Base-by-base conservation (phyloP, 2,329 filamentous ascomycete genomes). In the Claviceps arundinis region DNA sequence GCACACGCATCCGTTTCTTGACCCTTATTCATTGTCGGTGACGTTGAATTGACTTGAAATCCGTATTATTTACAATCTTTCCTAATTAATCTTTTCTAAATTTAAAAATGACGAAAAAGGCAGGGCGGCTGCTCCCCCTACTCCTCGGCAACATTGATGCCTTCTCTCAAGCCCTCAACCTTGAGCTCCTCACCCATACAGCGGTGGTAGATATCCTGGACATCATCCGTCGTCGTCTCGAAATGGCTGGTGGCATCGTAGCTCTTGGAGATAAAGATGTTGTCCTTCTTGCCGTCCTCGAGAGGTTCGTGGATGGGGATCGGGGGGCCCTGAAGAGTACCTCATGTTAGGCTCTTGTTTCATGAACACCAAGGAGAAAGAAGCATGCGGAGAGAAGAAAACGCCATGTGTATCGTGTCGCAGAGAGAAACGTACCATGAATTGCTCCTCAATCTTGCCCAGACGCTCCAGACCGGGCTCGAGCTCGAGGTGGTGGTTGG, bases 171-270 rank as follows among this genome's bases (percentile, higher is more conserved):
- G 50, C 88, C 88, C 71, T 95, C 87, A 50, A 96, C 89, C 64
- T 88, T 84, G 60, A 96, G 75, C 68, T 93, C 87, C 68, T 94
- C 82, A 52, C 89, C 89, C 56, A 85, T 81, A 60, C 84, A 85
- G 62, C 93, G 83, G 60, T 74, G 77, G 75, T 95, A 98, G 62
- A 98, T 88, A 67, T 97, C 88, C 73, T 84, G 85, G 65, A 98
- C 90, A 69, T 98, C 91, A 68, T 96, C 93, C 73, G 77, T 80
- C 47, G 74, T 78, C 38, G 89, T 96, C 80, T 98, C 93, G 64
- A 98, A 98, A 77, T 98, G 93, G 68, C 87, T 95, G 58, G 87
- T 94, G 50, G 94, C 89, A 65, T 98, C 94, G 72, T 98, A 98
- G 75, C 89, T 95, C 82, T 94, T 96, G 64, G 89, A 95, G 67